These are phyloP conservation scores for Pichia deserticola DNA, from an alignment of 805 yeast species.

Conservation along the genomic window DNA sequence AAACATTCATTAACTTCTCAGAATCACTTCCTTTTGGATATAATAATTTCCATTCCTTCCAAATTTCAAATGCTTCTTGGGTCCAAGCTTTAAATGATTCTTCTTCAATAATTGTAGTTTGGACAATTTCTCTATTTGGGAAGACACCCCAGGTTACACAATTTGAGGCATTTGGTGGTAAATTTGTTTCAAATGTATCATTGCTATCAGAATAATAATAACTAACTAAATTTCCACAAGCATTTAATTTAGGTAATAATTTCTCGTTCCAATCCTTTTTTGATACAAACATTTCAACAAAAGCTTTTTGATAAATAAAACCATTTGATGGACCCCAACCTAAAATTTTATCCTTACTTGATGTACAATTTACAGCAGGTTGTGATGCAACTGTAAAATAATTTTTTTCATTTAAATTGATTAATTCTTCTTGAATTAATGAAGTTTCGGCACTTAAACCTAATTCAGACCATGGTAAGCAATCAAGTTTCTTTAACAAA, in stretches of 20 bases:
- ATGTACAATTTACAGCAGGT: slow-evolving; percentile 81
- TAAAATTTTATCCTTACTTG: slow-evolving; percentile 75
- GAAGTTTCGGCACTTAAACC: slow-evolving; percentile 86
- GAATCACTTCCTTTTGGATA: slow-evolving; percentile 53
- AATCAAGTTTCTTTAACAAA: slow-evolving; percentile 64
- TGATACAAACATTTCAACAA: slow-evolving; percentile 83
- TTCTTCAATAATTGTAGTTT: slow-evolving; percentile 85
- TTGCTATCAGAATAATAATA: slow-evolving; percentile 66
- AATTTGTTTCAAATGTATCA: slow-evolving; percentile 54
- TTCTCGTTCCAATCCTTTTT: slow-evolving; percentile 57
- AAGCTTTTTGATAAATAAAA: slow-evolving; percentile 83
- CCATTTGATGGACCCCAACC: slow-evolving; percentile 99
- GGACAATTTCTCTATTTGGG: slow-evolving; percentile 82
- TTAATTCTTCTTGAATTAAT: slow-evolving; percentile 83
- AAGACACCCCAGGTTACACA: slow-evolving; percentile 99
- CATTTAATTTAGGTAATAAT: slow-evolving; percentile 46
- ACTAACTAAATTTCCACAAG: slow-evolving; percentile 43
- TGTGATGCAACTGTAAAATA: slow-evolving; percentile 90
- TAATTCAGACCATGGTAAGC: slow-evolving; percentile 88
- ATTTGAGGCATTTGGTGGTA: slow-evolving; percentile 48
- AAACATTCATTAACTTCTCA: slow-evolving; percentile 51
- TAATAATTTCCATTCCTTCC: slow-evolving; percentile 87
- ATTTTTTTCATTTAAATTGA: slow-evolving; percentile 66
- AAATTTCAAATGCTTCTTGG: slow-evolving; percentile 87
- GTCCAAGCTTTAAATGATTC: slow-evolving; percentile 95